These are phyloP conservation scores for Uronychia binucleata DNA, from an alignment of 73 alveolate genomes.

Conservation along the genomic window DNA sequence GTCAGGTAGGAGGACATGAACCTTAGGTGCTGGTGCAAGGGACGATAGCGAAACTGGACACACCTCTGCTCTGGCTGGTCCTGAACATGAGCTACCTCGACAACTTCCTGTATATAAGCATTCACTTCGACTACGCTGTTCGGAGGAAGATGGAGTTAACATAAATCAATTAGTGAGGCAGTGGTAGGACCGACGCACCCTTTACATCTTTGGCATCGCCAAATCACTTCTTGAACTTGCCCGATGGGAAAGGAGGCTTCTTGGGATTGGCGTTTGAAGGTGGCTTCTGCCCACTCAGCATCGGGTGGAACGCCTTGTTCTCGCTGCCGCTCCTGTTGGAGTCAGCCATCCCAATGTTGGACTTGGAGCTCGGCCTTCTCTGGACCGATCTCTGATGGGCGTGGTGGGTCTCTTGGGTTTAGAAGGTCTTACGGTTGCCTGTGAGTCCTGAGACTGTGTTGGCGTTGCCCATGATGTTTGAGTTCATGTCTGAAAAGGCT, in stretches of 20 bases:
- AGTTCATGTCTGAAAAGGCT: not conserved
- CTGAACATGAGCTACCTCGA: constrained; percentile 32
- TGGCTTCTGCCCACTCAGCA: not conserved
- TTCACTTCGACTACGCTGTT: constrained; percentile 11
- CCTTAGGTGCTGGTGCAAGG: constrained; percentile 34
- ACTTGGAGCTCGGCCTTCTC: not conserved
- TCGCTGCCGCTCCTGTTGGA: not conserved
- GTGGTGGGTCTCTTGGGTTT: not conserved
- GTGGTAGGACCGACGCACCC: not conserved
- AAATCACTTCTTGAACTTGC: not conserved
- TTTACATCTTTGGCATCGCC: not conserved
- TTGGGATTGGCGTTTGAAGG: not conserved
- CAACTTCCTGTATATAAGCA: constrained; percentile 42
- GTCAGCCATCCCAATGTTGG: not conserved
- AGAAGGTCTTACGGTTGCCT: not conserved
- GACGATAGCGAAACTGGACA: constrained; percentile 18
- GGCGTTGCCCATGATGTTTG: not conserved
- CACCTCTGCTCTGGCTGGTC: constrained; percentile 50
- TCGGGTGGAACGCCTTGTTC: not conserved
- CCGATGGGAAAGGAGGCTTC: not conserved
- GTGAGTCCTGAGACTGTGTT: too few relatives aligned
- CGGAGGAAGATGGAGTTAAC: too few relatives aligned
- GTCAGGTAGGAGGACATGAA: not conserved
- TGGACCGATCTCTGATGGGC: not conserved
- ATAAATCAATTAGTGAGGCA: not conserved